A percentile compares a stretch with the other conserved stretches of the same genome.
These are phyloP conservation scores for Hibiscus trionum DNA, from an alignment of 345 rosid species.

Conservation along the genomic window DNA sequence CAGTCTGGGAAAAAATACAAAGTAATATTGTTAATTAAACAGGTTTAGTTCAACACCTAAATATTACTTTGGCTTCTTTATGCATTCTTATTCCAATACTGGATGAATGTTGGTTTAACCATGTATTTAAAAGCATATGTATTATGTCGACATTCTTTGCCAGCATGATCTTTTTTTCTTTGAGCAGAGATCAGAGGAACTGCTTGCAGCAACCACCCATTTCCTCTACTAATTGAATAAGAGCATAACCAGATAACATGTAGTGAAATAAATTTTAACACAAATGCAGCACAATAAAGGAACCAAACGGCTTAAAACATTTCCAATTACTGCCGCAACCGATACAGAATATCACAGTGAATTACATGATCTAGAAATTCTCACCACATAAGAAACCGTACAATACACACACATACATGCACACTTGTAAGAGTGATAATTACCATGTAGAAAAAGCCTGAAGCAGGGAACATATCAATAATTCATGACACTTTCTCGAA, in stretches of 20 bases:
- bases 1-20: slow-evolving; percentile 39
- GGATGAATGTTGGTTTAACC: not conserved
- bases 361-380: not conserved
- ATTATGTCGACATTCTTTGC: not conserved
- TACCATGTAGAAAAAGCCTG: not conserved
- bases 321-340: too few relatives aligned
- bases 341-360: not conserved
- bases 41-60: not conserved
- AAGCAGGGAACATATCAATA: not conserved
- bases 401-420: not conserved
- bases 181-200: not conserved
- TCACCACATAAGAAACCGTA: not conserved
- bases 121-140: not conserved
- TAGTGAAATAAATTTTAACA: not conserved
- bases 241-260: not conserved
- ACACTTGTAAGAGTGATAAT: not conserved
- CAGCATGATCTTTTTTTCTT: too few relatives aligned
- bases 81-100: not conserved
- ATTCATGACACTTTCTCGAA: slow-evolving; percentile 9
- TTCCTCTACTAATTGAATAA: not conserved
- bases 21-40: not conserved
- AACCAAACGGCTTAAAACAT: not conserved
- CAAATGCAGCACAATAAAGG: not conserved
- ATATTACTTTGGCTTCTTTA: not conserved
- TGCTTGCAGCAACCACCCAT: not conserved